Conservation (phyloP, 805 yeast genomes). For the Wickerhamiella australiensis region DNA sequence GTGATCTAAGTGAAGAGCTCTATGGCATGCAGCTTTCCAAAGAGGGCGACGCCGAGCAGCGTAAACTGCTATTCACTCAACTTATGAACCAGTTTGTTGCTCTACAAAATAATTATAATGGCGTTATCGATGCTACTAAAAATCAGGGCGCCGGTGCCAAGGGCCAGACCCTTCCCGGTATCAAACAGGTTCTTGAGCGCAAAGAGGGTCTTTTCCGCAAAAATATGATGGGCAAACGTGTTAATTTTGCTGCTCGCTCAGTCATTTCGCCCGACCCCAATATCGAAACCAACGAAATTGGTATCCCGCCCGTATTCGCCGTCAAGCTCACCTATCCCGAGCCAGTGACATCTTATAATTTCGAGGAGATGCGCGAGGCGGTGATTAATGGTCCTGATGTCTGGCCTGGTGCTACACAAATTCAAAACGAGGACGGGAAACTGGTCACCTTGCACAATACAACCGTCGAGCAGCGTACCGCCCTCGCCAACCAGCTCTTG, state of each 20-base stretch:
- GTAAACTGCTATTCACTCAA: constrained; percentile 69
- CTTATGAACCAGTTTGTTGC: constrained; percentile 94
- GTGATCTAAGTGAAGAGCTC: constrained; percentile 82
- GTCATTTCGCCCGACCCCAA: constrained; percentile 99
- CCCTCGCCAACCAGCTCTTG: constrained; percentile 83
- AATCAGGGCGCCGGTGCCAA: constrained; percentile 54
- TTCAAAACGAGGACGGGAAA: constrained; percentile 91
- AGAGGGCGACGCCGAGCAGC: constrained; percentile 43
- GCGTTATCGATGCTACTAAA: constrained; percentile 83
- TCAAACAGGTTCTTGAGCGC: constrained; percentile 94
- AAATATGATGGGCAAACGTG: constrained; percentile 99
- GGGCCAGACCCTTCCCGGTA: constrained; percentile 78
- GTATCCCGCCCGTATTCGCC: constrained; percentile 98
- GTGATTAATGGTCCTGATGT: constrained; percentile 94
- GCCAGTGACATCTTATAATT: constrained; percentile 89
- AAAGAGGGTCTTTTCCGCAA: constrained; percentile 97
- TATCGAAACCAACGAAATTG: constrained; percentile 94
- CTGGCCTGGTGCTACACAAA: constrained; percentile 98
- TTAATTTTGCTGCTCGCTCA: constrained; percentile 96
- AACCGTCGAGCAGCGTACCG: constrained; percentile 88
- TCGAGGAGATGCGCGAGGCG: constrained; percentile 81
- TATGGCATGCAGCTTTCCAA: constrained; percentile 48
- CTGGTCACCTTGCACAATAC: constrained; percentile 71
- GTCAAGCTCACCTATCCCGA: constrained; percentile 92
- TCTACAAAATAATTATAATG: constrained; percentile 88